Conservation (phyloP, 163 green algal genomes). For the Trebouxia gelatinosa region DNA sequence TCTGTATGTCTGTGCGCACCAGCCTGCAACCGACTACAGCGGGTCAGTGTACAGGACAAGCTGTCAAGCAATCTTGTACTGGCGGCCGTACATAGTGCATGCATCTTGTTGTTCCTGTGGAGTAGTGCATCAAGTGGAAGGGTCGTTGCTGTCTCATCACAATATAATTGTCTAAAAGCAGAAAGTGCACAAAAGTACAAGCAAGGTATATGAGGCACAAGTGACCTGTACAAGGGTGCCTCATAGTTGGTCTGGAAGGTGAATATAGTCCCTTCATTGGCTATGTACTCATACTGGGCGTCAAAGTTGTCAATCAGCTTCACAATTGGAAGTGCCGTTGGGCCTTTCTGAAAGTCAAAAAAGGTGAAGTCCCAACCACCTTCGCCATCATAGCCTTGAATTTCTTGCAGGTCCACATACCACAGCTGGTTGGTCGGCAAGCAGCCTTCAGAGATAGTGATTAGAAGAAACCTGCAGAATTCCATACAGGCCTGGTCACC, state of each 20-base stretch:
- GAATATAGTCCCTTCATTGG: slow-evolving; percentile 66
- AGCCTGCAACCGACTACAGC: slow-evolving; percentile 44
- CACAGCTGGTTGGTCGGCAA: slow-evolving; percentile 81
- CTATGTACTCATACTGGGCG: slow-evolving; percentile 73
- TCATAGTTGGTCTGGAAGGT: slow-evolving; percentile 82
- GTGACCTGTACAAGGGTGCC: slow-evolving; percentile 73
- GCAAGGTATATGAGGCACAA: background rate
- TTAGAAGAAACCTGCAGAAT: slow-evolving; percentile 75
- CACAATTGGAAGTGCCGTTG: slow-evolving; percentile 59
- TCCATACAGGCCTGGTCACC: no score
- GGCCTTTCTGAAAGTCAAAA: slow-evolving; percentile 55
- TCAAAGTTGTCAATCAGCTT: slow-evolving; percentile 86
- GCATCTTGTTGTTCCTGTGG: background rate
- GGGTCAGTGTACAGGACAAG: background rate
- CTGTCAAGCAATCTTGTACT: background rate
- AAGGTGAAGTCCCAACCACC: slow-evolving; percentile 54
- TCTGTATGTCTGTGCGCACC: slow-evolving; percentile 45
- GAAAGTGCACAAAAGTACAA: background rate
- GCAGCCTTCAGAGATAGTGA: slow-evolving; percentile 74
- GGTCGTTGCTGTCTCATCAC: background rate
- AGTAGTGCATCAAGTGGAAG: background rate
- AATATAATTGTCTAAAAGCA: background rate
- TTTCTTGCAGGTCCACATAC: slow-evolving; percentile 47
- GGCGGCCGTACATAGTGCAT: background rate
- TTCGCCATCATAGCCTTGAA: slow-evolving; percentile 27